Evolutionary conservation across 768 basidiomycete genomes (phyloP), one percentile per base, ranked within the genome.

Genomic region (Rhizopogon vulgaris): DNA sequence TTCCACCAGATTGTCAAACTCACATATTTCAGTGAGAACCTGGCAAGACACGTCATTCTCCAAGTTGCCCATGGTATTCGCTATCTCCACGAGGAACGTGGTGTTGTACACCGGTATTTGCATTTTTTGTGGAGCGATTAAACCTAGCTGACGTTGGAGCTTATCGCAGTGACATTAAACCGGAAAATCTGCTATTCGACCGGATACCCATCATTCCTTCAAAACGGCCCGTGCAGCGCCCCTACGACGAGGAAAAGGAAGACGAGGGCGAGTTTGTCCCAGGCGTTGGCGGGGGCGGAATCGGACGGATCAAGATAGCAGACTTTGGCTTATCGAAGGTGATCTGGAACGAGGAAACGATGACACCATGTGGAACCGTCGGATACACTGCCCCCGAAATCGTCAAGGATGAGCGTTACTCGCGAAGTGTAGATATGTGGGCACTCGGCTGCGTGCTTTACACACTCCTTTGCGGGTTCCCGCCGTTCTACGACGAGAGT

Each of bases 311-410:
- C 68, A 99, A 98, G 76, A 96, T 99, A 54, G 96, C 96, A 53
- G 96, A 99, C 68, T 99, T 99, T 63, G 96, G 96, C 32, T 76
- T 99, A 42, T 90, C 86, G 56, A 99, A 99, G 71, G 87, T 98
- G 49, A 92, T 99, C 4, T 99, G 96, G 96, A 88, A 95, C 65
- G 96, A 98, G 64, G 86, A 97, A 65, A 99, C 96, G 6, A 94
- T 91, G 89, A 99, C 96, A 12, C 96, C 96, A 18, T 99, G 96
- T 63, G 96, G 96, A n/a, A 99, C 96, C 3, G 95, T 99, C 30
- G 96, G 96, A 18, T 99, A 99, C 70, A 99, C 96, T 2, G 96
- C 96, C 6, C 96, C 96, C 5, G 96, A 99, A 71, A 99, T 99
- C 55, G 96, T 99, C 61, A 98, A 97, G 71, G 96, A 98, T 64